These are phyloP conservation scores for Microcyclospora pomicola DNA, from an alignment of 2,329 filamentous ascomycete genomes.

Conservation along the genomic window DNA sequence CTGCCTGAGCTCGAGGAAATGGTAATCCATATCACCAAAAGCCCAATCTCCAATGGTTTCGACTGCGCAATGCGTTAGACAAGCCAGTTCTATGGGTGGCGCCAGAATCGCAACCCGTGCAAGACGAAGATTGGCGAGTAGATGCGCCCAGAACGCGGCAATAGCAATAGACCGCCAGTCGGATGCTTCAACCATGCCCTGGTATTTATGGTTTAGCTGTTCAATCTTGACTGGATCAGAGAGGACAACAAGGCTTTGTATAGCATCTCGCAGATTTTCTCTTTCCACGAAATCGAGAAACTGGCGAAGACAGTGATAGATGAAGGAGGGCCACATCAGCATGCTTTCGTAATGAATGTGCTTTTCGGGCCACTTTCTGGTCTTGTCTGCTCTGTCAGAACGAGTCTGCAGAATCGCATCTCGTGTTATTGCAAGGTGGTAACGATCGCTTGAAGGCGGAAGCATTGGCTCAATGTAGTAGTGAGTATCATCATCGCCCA, in stretches of 20 bases:
- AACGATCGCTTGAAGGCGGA: background rate
- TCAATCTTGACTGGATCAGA: constrained; percentile 21
- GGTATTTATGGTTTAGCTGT: constrained; percentile 8
- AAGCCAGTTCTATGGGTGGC: constrained; percentile 48
- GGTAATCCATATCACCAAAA: constrained; percentile 21
- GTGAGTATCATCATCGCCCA: too few species aligned
- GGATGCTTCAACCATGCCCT: background rate
- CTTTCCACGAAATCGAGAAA: constrained; percentile 12
- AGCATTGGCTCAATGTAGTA: too few species aligned
- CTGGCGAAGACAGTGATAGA: constrained; percentile 12
- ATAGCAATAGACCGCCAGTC: constrained; percentile 16
- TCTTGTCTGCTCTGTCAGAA: background rate
- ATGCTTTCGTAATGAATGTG: constrained; percentile 2
- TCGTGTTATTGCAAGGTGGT: constrained; percentile 4
- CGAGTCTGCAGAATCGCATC: constrained; percentile 1
- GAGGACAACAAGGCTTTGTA: constrained; percentile 36
- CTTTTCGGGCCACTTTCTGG: constrained; percentile 1
- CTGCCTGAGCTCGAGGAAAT: constrained; percentile 15
- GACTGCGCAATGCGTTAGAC: constrained; percentile 44
- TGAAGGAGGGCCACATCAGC: constrained; percentile 7
- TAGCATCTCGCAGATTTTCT: constrained; percentile 5
- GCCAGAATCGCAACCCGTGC: constrained; percentile 34
- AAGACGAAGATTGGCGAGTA: constrained; percentile 42
- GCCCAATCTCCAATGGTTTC: constrained; percentile 31
- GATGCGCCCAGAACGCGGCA: constrained; percentile 35